Evolutionary conservation across 176 grass and related monocot species (phyloP).

Genomic region (Chloris gayana): DNA sequence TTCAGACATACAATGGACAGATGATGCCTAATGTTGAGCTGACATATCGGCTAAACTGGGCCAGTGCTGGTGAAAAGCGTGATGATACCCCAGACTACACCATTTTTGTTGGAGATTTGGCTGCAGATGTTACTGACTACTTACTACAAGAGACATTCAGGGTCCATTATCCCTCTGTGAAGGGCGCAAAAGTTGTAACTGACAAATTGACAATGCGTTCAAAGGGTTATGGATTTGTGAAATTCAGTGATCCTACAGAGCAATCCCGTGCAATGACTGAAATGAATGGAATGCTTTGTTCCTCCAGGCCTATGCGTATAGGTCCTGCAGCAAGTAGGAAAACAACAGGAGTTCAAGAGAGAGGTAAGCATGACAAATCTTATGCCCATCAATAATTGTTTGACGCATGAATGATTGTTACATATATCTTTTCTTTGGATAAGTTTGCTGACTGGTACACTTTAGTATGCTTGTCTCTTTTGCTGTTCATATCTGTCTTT

Average conservation of each 20-base stretch:
- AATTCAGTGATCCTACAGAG: conserved; percentile 80
- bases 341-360: conserved; percentile 67
- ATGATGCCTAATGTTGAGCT: conserved; percentile 84
- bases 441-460: conserved; percentile 14
- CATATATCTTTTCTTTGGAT: conserved; percentile 22
- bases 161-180: conserved; percentile 80
- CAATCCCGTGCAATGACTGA: conserved; percentile 95
- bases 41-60: conserved; percentile 88
- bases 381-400: background rate
- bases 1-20: conserved; percentile 84
- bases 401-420: background rate
- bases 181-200: conserved; percentile 95
- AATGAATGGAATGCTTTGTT: conserved; percentile 97
- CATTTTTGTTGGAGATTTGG: conserved; percentile 93
- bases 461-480: conserved; percentile 26
- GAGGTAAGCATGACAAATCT: conserved; percentile 54
- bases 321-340: conserved; percentile 89
- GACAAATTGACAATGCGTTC: conserved; percentile 89
- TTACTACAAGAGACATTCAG: conserved; percentile 91
- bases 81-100: conserved; percentile 88
- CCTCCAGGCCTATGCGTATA: conserved; percentile 87
- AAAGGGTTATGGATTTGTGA: conserved; percentile 98
- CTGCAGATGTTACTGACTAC: conserved; percentile 94
- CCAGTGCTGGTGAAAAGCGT: conserved; percentile 87
- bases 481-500: conserved; percentile 11